These are phyloP conservation scores for Phaeophleospora eucalypticola DNA, from an alignment of 2,329 filamentous ascomycete species.

Conservation along the genomic window DNA sequence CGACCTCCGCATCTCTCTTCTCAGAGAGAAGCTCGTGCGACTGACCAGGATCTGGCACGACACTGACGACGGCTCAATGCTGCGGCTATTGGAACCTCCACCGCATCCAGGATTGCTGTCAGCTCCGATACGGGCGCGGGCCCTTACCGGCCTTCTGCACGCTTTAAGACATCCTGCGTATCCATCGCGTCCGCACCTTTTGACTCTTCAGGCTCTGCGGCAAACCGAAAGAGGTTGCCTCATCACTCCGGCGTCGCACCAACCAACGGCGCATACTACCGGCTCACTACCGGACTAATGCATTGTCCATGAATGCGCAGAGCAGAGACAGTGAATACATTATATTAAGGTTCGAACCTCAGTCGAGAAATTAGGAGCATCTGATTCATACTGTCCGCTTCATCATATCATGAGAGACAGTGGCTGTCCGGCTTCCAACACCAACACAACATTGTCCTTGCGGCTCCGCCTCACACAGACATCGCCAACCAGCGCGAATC, in stretches of 20 bases:
- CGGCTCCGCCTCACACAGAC: neutral
- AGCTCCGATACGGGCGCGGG: constrained; percentile 5
- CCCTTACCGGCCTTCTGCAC: constrained; percentile 11
- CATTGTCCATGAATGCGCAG: constrained; percentile 12
- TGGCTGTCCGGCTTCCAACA: neutral
- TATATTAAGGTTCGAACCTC: neutral
- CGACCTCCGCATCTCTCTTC: constrained; percentile 12
- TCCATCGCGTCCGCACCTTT: neutral
- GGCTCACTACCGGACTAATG: constrained; percentile 11
- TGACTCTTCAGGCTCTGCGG: constrained; percentile 14
- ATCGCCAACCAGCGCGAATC: neutral
- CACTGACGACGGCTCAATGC: constrained; percentile 12
- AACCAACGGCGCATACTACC: constrained; percentile 16
- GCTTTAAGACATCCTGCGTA: constrained; percentile 8
- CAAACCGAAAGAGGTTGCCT: constrained; percentile 13
- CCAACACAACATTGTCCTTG: neutral
- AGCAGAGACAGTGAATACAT: neutral
- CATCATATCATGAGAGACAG: constrained; percentile 1
- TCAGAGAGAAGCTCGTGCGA: constrained; percentile 11
- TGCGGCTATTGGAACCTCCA: constrained; percentile 16
- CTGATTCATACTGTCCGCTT: neutral
- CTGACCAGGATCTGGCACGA: constrained; percentile 13
- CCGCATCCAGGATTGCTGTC: constrained; percentile 4
- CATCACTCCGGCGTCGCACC: constrained; percentile 17
- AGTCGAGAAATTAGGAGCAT: neutral